Conservation (phyloP, 257 asterid species). For the Scutellaria minor region DNA sequence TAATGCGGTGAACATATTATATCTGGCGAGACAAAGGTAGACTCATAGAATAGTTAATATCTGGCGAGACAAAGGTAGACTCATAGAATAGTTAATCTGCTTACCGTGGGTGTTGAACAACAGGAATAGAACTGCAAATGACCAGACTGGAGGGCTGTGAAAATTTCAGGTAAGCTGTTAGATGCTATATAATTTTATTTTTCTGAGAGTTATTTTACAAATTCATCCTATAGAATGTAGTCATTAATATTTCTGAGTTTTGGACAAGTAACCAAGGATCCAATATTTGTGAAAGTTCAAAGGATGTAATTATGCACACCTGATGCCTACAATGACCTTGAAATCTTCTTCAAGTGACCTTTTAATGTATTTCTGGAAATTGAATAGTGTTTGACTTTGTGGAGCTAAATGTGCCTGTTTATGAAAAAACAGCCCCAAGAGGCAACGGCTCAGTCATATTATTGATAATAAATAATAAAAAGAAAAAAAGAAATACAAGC, state of each 20-base stretch:
- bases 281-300: background rate
- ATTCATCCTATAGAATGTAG: too few relatives aligned
- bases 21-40: background rate
- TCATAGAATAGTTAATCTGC: background rate
- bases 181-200: background rate
- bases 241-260: background rate
- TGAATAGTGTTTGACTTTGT: constrained; percentile 42
- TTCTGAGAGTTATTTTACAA: too few relatives aligned
- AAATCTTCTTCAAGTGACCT: constrained; percentile 68
- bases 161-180: constrained; percentile 8
- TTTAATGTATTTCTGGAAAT: constrained; percentile 63
- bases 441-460: background rate
- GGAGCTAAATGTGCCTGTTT: constrained; percentile 68
- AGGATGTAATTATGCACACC: constrained; percentile 38
- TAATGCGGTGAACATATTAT: too few relatives aligned
- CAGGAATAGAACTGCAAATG: constrained; percentile 64
- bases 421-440: background rate
- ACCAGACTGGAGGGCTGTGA: constrained; percentile 71
- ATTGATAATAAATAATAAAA: too few relatives aligned
- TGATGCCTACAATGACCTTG: constrained; percentile 66
- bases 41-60: background rate
- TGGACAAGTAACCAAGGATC: background rate
- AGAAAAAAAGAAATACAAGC: too few relatives aligned
- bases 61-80: background rate
- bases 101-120: constrained; percentile 71